Percentiles rank a stretch among this genome's conserved stretches.
phyloP scores from a whole-genome alignment of 306 rosid species.

The Rosa chinensis region DNA sequence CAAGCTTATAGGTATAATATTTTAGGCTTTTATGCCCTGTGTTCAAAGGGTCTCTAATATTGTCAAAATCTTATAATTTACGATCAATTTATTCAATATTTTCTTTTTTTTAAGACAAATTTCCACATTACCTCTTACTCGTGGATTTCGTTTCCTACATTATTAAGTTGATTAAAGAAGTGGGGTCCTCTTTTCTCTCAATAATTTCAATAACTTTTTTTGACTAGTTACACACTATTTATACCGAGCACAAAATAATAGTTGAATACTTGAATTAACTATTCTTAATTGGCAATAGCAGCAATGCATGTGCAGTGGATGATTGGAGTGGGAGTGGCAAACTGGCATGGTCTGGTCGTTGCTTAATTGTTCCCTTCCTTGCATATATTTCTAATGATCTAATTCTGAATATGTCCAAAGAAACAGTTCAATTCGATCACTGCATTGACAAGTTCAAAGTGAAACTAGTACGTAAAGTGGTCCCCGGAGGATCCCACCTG shows the following conservation, averaged over 20 bases:
- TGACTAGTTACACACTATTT: neutral
- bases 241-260: neutral
- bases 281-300: neutral
- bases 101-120: no score
- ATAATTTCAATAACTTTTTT: neutral
- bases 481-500: neutral
- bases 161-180: neutral
- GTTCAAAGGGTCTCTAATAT: neutral
- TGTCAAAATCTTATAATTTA: neutral
- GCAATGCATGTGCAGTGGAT: constrained; percentile 16
- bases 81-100: no score
- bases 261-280: neutral
- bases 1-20: neutral
- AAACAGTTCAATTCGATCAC: neutral
- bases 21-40: neutral
- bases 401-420: neutral
- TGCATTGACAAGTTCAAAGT: neutral
- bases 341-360: neutral
- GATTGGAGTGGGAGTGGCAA: neutral
- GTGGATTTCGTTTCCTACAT: neutral
- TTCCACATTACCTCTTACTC: neutral
- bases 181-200: no score
- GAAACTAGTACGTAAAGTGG: neutral
- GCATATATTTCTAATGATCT: neutral
- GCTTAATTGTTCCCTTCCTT: neutral